Evolutionary conservation across 805 yeast species (phyloP).

Genomic region (Ogataea trehaloabstinens): DNA sequence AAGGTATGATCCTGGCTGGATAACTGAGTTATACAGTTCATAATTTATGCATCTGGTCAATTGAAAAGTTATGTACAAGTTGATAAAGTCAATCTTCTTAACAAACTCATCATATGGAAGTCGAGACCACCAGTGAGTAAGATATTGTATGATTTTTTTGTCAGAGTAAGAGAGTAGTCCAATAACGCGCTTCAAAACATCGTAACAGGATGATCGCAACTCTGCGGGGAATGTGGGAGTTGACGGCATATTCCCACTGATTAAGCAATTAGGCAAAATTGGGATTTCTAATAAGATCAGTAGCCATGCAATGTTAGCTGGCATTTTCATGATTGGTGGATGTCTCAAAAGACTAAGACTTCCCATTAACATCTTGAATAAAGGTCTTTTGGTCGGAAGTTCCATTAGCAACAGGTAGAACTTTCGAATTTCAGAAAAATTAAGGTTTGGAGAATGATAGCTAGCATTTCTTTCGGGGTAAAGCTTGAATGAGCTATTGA

Average conservation of each 20-base stretch:
- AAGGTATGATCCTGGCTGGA: slow-evolving; percentile 18
- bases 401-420: slow-evolving; percentile 45
- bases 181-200: slow-evolving; percentile 62
- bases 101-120: slow-evolving; percentile 42
- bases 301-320: slow-evolving; percentile 53
- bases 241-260: slow-evolving; percentile 24
- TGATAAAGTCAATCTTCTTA: slow-evolving; percentile 61
- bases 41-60: slow-evolving; percentile 51
- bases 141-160: slow-evolving; percentile 36
- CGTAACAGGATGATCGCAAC: slow-evolving; percentile 58
- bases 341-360: slow-evolving; percentile 52
- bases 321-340: slow-evolving; percentile 40
- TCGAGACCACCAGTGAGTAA: slow-evolving; percentile 55
- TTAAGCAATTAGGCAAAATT: slow-evolving; percentile 46
- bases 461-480: slow-evolving; percentile 22
- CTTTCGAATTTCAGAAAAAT: slow-evolving; percentile 44
- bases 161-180: slow-evolving; percentile 63
- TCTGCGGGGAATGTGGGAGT: slow-evolving; percentile 38
- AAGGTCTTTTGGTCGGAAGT: slow-evolving; percentile 62
- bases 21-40: slow-evolving; percentile 24
- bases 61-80: slow-evolving; percentile 77
- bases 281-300: slow-evolving; percentile 72
- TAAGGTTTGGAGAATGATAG: slow-evolving; percentile 47
- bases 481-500: slow-evolving; percentile 56
- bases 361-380: slow-evolving; percentile 51